Evolutionary conservation across 306 rosid species (phyloP), one percentile per base, ranked within the genome.

Genomic region (Medicago lupulina): DNA sequence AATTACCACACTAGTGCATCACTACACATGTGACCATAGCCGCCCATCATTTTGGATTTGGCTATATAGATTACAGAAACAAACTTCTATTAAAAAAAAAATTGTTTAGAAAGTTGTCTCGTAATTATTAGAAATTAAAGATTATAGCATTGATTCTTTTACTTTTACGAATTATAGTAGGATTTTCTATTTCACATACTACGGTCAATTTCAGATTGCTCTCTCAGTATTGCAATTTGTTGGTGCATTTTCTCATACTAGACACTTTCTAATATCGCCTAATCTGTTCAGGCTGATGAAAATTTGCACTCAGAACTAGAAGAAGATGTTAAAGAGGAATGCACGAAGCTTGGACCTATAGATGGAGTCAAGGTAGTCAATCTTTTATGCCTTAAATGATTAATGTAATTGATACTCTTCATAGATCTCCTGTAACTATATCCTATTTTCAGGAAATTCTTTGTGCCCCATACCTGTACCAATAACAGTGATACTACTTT

Each of bases 241-340:
- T 40, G 41, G 61, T 63, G 31, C 72, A 74, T 38, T 67, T 75
- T 80, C 78, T 77, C 68, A 57, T 70, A 18, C 44, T 58, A 61
- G 28, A 46, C 65, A 51, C 74, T 74, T 74, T 9, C 54, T 67
- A 82, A 79, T 75, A 40, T 75, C 40, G 73, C 67, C 58, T 38
- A 44, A 71, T 81, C 50, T 66, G 53, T 78, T 51, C 87, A 95
- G 97, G 93, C 89, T 18, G 96, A 95, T 80, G 99, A 92, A 83
- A 88, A 84, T 78, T 71, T 95, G 63, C 78, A 78, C 64, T 69
- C 70, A 68, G 99, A 95, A 84, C 88, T 95, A 21, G 93, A 90
- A 84, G 88, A 84, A 65, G 99, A 95, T 68, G 93, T 95, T 83
- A 76, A 87, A 83, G 99, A 89, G 85, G 99, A 95, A 86, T 86